phyloP scores from a whole-genome alignment of 805 yeast species.

The Candida sanyiensis region DNA sequence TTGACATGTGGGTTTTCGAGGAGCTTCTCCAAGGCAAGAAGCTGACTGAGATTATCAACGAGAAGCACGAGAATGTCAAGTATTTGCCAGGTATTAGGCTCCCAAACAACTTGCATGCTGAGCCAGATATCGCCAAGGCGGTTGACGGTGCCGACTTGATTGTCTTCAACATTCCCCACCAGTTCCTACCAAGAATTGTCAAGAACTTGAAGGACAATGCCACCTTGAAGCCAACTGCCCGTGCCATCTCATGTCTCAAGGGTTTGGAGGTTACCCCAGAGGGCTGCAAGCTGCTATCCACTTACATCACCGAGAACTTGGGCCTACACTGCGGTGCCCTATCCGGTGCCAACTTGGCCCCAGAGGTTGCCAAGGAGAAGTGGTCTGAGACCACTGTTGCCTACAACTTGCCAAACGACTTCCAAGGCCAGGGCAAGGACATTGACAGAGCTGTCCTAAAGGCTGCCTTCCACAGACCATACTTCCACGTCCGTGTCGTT shows the following conservation, averaged over 20 bases:
- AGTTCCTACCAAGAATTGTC: constrained; percentile 77
- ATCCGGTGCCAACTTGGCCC: constrained; percentile 95
- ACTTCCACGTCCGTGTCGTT: constrained; percentile 92
- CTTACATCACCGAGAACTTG: constrained; percentile 70
- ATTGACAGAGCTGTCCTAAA: constrained; percentile 68
- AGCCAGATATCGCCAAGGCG: constrained; percentile 73
- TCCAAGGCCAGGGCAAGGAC: constrained; percentile 38
- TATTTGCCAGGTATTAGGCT: constrained; percentile 85
- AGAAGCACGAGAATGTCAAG: constrained; percentile 87
- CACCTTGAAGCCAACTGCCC: constrained; percentile 56
- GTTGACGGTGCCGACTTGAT: constrained; percentile 79
- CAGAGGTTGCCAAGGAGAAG: constrained; percentile 90
- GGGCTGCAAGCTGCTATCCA: constrained; percentile 80
- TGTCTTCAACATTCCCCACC: constrained; percentile 95
- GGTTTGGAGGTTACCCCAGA: constrained; percentile 78
- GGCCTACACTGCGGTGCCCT: constrained; percentile 93
- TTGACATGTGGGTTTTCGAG: constrained; percentile 96
- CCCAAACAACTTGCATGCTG: constrained; percentile 84
- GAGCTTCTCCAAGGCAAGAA: constrained; percentile 67
- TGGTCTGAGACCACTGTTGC: constrained; percentile 99
- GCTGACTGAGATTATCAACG: constrained; percentile 86
- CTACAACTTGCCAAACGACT: constrained; percentile 65
- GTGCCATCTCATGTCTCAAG: constrained; percentile 94
- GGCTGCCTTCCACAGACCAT: constrained; percentile 91
- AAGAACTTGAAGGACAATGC: constrained; percentile 60